phyloP scores from a whole-genome alignment of 2,329 filamentous ascomycete genomes.

The Stromatinia cepivora region DNA sequence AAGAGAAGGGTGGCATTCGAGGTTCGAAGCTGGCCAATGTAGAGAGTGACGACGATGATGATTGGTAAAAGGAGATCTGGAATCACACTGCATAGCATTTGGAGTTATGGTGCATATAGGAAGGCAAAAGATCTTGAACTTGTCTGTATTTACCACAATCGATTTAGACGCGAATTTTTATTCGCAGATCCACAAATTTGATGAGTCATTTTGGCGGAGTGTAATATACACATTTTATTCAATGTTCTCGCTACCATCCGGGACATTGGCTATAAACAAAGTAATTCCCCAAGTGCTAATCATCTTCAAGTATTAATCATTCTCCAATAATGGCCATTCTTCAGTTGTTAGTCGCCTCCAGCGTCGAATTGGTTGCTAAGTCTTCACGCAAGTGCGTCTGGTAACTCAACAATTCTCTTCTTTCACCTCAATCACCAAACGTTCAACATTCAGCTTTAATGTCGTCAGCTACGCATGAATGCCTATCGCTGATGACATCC shows the following conservation, averaged over 20 bases:
- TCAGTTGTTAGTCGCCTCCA: too few relatives aligned
- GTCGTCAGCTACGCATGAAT: not conserved
- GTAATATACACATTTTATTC: not conserved
- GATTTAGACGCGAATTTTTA: not conserved
- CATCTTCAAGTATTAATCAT: too few relatives aligned
- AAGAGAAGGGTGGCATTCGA: slow-evolving; percentile 38
- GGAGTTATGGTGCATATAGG: slow-evolving; percentile 19
- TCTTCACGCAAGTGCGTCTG: not conserved
- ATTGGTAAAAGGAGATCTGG: slow-evolving; percentile 15
- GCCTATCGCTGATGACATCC: not conserved
- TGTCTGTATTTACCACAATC: not conserved
- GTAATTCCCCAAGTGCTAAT: not conserved
- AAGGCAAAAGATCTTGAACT: not conserved
- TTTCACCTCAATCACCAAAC: not conserved
- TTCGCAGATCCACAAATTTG: not conserved
- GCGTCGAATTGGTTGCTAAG: not conserved
- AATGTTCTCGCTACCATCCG: not conserved
- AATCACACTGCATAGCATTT: slow-evolving; percentile 23
- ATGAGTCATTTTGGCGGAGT: not conserved
- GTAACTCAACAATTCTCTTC: not conserved
- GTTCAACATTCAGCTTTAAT: not conserved
- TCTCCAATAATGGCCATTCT: too few relatives aligned
- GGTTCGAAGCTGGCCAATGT: slow-evolving; percentile 31
- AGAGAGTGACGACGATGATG: slow-evolving; percentile 48
- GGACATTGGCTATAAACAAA: not conserved